These are phyloP conservation scores for Cinchona pubescens DNA, from an alignment of 257 asterid genomes.

Conservation along the genomic window DNA sequence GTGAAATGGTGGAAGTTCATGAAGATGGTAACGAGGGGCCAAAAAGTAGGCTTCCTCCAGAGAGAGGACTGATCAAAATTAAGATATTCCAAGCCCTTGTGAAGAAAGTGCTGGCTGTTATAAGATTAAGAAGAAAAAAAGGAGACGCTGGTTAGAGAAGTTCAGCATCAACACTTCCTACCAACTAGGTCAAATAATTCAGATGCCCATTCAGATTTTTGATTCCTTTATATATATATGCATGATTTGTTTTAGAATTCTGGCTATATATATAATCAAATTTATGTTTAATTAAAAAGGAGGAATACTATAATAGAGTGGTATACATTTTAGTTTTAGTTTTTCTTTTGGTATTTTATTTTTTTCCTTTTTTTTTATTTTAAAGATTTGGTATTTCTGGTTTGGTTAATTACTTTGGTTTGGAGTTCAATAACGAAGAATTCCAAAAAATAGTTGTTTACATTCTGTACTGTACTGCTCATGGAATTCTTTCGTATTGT, in stretches of 20 bases:
- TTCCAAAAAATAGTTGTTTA: no score
- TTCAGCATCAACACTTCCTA: neutral
- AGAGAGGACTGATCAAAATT: slow-evolving; percentile 34
- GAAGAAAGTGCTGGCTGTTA: slow-evolving; percentile 1
- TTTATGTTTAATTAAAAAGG: no score
- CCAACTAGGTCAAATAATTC: neutral
- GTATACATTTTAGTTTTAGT: neutral
- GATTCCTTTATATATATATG: neutral
- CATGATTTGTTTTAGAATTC: neutral
- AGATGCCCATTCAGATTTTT: neutral
- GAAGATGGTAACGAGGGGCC: neutral
- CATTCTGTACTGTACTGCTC: no score
- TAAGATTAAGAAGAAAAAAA: neutral
- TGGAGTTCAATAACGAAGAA: no score
- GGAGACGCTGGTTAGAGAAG: neutral
- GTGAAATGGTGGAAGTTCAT: neutral
- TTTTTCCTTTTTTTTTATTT: no score
- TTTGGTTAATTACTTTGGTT: no score
- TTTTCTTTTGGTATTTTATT: neutral
- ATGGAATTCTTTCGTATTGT: no score
- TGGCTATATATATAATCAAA: no score
- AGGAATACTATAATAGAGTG: no score
- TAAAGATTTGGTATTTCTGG: no score
- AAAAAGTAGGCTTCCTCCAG: slow-evolving; percentile 17
- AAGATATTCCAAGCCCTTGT: slow-evolving; percentile 12